Percentiles rank a stretch among this genome's conserved stretches.
phyloP scores from a whole-genome alignment of 2,329 filamentous ascomycete species.

The Pseudonectria buxi region DNA sequence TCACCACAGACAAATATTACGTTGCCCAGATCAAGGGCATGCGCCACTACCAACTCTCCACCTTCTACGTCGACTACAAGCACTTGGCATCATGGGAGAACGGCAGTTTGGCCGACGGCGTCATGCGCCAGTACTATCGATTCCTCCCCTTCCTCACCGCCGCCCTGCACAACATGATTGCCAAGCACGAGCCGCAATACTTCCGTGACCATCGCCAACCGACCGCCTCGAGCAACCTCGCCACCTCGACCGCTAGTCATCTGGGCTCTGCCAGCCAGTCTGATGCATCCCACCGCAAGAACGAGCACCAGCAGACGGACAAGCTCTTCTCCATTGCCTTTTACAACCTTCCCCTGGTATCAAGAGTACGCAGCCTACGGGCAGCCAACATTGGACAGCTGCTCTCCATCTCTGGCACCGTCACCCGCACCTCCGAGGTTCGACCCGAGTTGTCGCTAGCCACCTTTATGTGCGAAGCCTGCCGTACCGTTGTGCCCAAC shows the following conservation, averaged over 20 bases:
- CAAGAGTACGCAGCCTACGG: constrained; percentile 75
- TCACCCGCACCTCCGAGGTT: constrained; percentile 94
- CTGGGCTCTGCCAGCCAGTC: constrained; percentile 55
- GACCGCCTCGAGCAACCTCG: constrained; percentile 64
- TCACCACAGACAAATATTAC: constrained; percentile 76
- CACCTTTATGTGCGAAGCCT: constrained; percentile 86
- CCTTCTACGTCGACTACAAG: constrained; percentile 79
- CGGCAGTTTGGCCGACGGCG: constrained; percentile 74
- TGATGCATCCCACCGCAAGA: constrained; percentile 67
- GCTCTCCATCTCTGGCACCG: constrained; percentile 92
- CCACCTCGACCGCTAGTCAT: constrained; percentile 60
- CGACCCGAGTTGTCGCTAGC: constrained; percentile 86
- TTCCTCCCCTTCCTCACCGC: constrained; percentile 87
- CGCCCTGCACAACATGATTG: constrained; percentile 85
- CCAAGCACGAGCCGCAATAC: constrained; percentile 90
- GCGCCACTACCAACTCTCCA: constrained; percentile 68
- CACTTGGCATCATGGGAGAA: constrained; percentile 74
- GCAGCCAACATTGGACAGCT: constrained; percentile 88
- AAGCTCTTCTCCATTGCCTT: constrained; percentile 91
- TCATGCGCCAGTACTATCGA: constrained; percentile 88
- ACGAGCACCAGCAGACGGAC: constrained; percentile 93
- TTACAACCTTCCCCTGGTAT: constrained; percentile 85
- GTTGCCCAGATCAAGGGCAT: constrained; percentile 76
- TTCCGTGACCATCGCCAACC: constrained; percentile 88
- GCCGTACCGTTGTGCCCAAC: constrained; percentile 76